These are phyloP conservation scores for Luffa acutangula DNA, from an alignment of 306 rosid species.

Conservation along the genomic window DNA sequence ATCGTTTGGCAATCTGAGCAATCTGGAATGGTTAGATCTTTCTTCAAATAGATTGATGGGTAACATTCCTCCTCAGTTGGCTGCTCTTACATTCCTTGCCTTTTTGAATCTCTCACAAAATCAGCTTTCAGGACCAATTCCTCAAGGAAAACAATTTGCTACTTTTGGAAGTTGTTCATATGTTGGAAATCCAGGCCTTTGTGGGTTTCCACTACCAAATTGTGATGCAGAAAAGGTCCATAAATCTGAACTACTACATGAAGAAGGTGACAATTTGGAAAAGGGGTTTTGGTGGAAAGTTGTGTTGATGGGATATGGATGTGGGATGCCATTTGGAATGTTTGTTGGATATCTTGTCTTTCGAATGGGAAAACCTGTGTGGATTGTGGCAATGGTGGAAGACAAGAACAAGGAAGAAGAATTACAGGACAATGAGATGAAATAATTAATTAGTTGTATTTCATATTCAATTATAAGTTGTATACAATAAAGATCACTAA, in stretches of 20 bases:
- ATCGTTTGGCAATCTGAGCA: constrained; percentile 10
- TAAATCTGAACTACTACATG: not conserved
- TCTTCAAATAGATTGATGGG: constrained; percentile 13
- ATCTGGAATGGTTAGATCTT: constrained; percentile 27
- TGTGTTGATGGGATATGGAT: not conserved
- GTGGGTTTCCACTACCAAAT: constrained; percentile 24
- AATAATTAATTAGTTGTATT: not conserved
- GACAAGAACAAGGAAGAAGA: not conserved
- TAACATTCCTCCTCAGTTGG: constrained; percentile 12
- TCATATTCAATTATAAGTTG: too few relatives aligned
- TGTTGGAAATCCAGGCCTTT: constrained; percentile 14
- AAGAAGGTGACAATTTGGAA: not conserved
- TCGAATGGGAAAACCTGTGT: not conserved
- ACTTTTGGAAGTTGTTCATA: constrained; percentile 24
- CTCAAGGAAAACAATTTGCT: constrained; percentile 23
- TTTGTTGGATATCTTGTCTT: not conserved
- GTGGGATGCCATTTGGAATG: constrained; percentile 4
- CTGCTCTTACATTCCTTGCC: constrained; percentile 10
- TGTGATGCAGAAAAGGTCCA: not conserved
- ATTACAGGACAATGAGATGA: not conserved
- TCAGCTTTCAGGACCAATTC: constrained; percentile 21
- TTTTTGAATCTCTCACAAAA: constrained; percentile 22
- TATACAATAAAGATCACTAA: too few relatives aligned
- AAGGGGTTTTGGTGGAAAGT: not conserved
- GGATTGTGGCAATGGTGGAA: not conserved